Conservation (phyloP, 2,329 filamentous ascomycete genomes). For the Aspergillus piperis region DNA sequence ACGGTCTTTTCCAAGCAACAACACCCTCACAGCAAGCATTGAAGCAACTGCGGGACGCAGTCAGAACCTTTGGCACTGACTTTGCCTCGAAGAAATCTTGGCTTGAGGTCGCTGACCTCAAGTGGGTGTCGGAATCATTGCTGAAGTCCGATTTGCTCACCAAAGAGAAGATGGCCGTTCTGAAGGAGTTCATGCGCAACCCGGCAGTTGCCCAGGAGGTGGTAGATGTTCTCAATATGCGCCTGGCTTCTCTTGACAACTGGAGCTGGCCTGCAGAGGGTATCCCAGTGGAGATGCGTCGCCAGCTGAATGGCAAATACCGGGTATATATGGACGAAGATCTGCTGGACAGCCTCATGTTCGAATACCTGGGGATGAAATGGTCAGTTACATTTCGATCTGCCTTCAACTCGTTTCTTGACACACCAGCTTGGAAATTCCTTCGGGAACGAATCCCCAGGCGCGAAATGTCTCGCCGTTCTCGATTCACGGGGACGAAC, state of each 20-base stretch:
- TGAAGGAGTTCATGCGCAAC: conserved; percentile 55
- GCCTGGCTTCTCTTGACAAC: conserved; percentile 51
- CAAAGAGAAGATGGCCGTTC: conserved; percentile 52
- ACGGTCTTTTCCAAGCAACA: conserved; percentile 51
- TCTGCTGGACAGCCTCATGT: conserved; percentile 56
- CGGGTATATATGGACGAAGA: conserved; percentile 63
- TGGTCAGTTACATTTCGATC: conserved; percentile 53
- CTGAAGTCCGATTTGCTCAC: conserved; percentile 54
- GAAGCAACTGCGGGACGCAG: conserved; percentile 40
- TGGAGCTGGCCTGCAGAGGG: conserved; percentile 55
- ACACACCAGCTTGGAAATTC: conserved; percentile 46
- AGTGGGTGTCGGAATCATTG: conserved; percentile 52
- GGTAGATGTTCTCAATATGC: conserved; percentile 60
- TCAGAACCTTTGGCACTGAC: conserved; percentile 42
- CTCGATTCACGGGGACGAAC: conserved; percentile 40
- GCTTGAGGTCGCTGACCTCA: conserved; percentile 47
- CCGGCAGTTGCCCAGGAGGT: conserved; percentile 55
- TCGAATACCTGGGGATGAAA: conserved; percentile 56
- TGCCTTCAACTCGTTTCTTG: conserved; percentile 41
- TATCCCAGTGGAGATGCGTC: conserved; percentile 53
- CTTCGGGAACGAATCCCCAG: conserved; percentile 36
- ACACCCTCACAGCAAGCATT: conserved; percentile 46
- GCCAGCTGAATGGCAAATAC: conserved; percentile 60
- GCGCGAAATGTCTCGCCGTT: conserved; percentile 44
- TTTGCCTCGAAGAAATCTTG: conserved; percentile 33